Percentiles rank a stretch among this genome's conserved stretches.
These are phyloP conservation scores for Aspergillus sp. DNA, from an alignment of 2,329 filamentous ascomycete genomes.

Conservation along the genomic window DNA sequence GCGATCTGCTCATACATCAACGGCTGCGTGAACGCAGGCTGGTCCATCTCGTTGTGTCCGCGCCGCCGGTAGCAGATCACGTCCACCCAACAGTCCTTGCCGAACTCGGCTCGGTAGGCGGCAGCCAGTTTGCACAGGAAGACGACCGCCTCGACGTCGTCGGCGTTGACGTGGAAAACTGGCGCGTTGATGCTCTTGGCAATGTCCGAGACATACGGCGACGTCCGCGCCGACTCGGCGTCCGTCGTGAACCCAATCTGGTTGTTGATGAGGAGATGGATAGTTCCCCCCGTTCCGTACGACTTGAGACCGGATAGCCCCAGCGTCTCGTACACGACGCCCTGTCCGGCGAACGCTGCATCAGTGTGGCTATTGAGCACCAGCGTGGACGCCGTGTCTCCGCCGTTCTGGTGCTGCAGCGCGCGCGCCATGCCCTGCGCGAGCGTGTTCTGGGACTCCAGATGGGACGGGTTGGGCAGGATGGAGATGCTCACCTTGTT, in stretches of 20 bases:
- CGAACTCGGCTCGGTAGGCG: slow-evolving; percentile 98
- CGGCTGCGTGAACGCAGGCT: slow-evolving; percentile 98
- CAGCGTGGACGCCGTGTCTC: slow-evolving; percentile 91
- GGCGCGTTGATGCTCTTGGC: slow-evolving; percentile 98
- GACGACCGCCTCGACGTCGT: slow-evolving; percentile 97
- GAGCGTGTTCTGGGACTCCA: slow-evolving; percentile 97
- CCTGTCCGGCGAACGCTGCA: slow-evolving; percentile 79
- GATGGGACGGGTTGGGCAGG: slow-evolving; percentile 75
- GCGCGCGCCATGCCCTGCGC: slow-evolving; percentile 95
- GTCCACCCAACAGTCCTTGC: slow-evolving; percentile 96
- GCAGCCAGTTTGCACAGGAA: slow-evolving; percentile 95
- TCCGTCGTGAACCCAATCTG: slow-evolving; percentile 99
- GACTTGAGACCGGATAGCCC: slow-evolving; percentile 93
- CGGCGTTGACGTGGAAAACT: slow-evolving; percentile 98
- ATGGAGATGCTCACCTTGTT: slow-evolving; percentile 98
- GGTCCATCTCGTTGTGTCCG: slow-evolving; percentile 98
- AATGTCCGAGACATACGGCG: slow-evolving; percentile 55
- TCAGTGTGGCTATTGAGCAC: slow-evolving; percentile 57
- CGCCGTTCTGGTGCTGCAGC: slow-evolving; percentile 97
- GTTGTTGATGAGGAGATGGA: slow-evolving; percentile 98
- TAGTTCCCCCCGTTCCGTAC: slow-evolving; percentile 95
- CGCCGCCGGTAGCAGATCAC: slow-evolving; percentile 98
- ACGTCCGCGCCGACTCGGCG: slow-evolving; percentile 83
- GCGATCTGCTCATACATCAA: slow-evolving; percentile 99
- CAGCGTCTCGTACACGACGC: slow-evolving; percentile 97